Evolutionary conservation across 108 stramenopile species (phyloP).

Genomic region (Cyclotella sp.): DNA sequence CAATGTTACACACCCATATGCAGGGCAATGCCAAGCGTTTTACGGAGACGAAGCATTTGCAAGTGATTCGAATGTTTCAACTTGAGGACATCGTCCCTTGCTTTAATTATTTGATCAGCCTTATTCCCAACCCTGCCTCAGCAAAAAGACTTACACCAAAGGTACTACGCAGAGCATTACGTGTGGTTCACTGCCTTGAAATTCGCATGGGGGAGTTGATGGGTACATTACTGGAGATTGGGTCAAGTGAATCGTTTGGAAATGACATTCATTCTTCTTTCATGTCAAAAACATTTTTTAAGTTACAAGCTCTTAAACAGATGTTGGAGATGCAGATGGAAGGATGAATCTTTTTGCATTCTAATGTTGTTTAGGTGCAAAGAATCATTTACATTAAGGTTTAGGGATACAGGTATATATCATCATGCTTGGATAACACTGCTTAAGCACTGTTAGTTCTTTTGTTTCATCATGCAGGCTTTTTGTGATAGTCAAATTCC

Average conservation of each 20-base stretch:
- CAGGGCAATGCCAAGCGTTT: conserved; percentile 11
- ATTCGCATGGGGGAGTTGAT: not conserved
- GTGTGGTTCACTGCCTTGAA: conserved; percentile 15
- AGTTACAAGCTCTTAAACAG: conserved; percentile 2
- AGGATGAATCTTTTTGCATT: not conserved
- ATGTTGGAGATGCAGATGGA: conserved; percentile 5
- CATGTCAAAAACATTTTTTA: not conserved
- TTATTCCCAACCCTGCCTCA: not conserved
- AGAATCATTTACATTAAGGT: no score
- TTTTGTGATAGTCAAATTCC: no score
- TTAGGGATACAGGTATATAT: no score
- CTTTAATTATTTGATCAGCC: conserved; percentile 10
- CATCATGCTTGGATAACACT: no score
- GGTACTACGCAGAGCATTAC: conserved; percentile 7
- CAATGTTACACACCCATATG: not conserved
- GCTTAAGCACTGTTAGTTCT: no score
- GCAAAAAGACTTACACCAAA: not conserved
- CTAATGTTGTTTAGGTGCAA: no score
- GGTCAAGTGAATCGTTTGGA: not conserved
- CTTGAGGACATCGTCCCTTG: conserved; percentile 9
- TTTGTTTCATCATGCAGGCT: no score
- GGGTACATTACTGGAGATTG: not conserved
- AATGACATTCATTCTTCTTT: conserved; percentile 3
- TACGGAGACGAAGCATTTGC: conserved; percentile 16
- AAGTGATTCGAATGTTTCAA: conserved; percentile 26